Base-by-base conservation (phyloP, 1,284 basidiomycete species). In the Fistulinella cinereoalba region DNA sequence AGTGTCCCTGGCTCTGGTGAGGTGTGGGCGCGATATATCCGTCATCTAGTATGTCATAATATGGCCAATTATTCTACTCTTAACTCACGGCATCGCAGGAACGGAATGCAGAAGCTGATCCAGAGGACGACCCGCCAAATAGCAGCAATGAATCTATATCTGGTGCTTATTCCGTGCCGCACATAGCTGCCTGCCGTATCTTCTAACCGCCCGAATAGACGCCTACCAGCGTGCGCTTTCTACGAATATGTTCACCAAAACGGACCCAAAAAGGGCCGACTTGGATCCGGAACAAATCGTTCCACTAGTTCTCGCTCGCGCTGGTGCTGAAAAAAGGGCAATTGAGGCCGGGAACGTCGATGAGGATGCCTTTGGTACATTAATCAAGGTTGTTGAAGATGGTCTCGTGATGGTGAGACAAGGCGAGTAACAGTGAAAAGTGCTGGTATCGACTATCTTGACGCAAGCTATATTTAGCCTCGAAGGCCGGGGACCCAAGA, bases 11-110 rank as follows among this genome's bases (percentile, higher is more conserved):
- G 71, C 12, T 84, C 74, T 22, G 86, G 85, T 13, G 79, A 83
- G 55, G 69, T 88, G 8, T 89, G 87, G 83, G 80, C 85, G 3
- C 72, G 79, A 25, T 87, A 88, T 59, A 77, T 92, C 18, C 78
- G 85, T 39, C 76, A 77, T 55, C 54, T 86, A 64, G 88, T 85
- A 42, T 27, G 59, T 45, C 28, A 10, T 16, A 28, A 15, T 15
- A 27, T 33, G 13, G 16, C 23, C 2, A 4, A 24, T 31, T 32
- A 9, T 9, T 36, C 22, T 1, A 10, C 22, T 46, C 8, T n/a
- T 3, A 16, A 12, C 49, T 41, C 4, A 58, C 22, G 2, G 8
- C 25, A 10, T 10, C 12, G 1, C 52, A 80, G 76, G 76, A 76
- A 61, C 64, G 68, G 37, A 56, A 61, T 18, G 55, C 54, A 41